phyloP scores from a whole-genome alignment of 768 basidiomycete species.

The Leccinum uliginosum region DNA sequence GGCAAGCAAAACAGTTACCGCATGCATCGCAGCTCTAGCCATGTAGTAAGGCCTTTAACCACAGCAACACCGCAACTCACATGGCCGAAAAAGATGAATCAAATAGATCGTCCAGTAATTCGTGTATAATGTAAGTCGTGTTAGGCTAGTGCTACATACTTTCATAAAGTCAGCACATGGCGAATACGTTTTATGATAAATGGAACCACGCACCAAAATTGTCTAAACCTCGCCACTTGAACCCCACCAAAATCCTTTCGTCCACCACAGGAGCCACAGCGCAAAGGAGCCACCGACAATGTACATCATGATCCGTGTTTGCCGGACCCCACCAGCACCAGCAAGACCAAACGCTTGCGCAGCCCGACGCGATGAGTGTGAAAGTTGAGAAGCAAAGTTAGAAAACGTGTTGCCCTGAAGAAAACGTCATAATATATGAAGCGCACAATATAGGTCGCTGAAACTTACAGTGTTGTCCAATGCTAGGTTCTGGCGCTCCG shows the following conservation, averaged over 20 bases:
- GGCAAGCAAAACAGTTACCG: background rate
- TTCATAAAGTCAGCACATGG: background rate
- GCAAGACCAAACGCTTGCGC: slow-evolving; percentile 67
- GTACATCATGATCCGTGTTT: slow-evolving; percentile 62
- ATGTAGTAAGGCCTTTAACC: background rate
- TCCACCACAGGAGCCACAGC: slow-evolving; percentile 53
- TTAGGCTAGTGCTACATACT: background rate
- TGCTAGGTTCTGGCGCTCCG: slow-evolving; percentile 75
- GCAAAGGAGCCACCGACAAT: slow-evolving; percentile 51
- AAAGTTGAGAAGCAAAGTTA: slow-evolving; percentile 57
- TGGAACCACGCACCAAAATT: slow-evolving; percentile 13
- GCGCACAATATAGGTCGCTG: background rate
- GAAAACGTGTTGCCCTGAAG: slow-evolving; percentile 61
- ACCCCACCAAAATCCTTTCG: slow-evolving; percentile 46
- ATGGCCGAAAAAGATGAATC: background rate
- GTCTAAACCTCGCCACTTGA: slow-evolving; percentile 16
- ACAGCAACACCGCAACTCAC: background rate
- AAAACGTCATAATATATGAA: background rate
- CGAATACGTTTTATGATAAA: background rate
- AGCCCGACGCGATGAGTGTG: slow-evolving; percentile 65
- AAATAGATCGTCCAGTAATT: slow-evolving; percentile 4
- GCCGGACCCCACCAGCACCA: slow-evolving; percentile 59
- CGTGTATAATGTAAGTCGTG: background rate
- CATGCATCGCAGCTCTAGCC: background rate
- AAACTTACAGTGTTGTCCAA: slow-evolving; percentile 69